Percentiles rank a stretch among this genome's conserved stretches.
phyloP scores from a whole-genome alignment of 768 basidiomycete species.

The Leccinellum rugosiceps region DNA sequence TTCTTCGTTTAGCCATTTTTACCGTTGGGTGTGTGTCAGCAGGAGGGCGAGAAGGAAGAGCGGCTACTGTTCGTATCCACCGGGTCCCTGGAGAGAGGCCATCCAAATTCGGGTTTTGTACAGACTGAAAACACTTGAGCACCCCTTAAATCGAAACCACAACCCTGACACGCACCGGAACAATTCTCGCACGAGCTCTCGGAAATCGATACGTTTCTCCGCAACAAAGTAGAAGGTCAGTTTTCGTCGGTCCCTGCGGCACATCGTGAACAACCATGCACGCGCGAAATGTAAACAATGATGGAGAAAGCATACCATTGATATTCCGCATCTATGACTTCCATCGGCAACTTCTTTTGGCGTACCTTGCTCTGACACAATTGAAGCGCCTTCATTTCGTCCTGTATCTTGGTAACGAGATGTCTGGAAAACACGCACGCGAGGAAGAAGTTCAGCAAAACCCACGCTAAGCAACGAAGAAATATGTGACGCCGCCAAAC shows the following conservation, averaged over 20 bases:
- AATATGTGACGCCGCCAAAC: constrained; percentile 20
- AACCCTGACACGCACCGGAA: constrained; percentile 59
- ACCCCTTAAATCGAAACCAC: neutral
- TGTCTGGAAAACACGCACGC: constrained; percentile 46
- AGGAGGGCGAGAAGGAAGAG: neutral
- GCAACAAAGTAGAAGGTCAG: constrained; percentile 97
- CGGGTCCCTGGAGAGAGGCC: constrained; percentile 69
- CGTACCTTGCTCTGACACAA: constrained; percentile 89
- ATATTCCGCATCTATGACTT: constrained; percentile 97
- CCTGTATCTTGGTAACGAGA: constrained; percentile 77
- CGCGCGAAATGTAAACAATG: neutral
- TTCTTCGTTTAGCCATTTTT: neutral
- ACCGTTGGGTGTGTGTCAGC: neutral
- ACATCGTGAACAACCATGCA: neutral
- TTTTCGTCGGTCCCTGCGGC: constrained; percentile 89
- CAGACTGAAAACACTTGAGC: constrained; percentile 42
- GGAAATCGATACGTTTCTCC: constrained; percentile 93
- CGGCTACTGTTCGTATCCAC: constrained; percentile 41
- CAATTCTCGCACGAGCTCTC: constrained; percentile 91
- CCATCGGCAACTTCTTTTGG: constrained; percentile 96
- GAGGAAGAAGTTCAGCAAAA: neutral
- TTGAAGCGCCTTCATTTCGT: constrained; percentile 89
- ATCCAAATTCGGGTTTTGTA: constrained; percentile 98
- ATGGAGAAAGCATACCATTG: constrained; percentile 68
- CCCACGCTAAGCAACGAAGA: neutral